These are phyloP conservation scores for Venustampulla echinocandica DNA, from an alignment of 495 filamentous ascomycete species.

Conservation along the genomic window DNA sequence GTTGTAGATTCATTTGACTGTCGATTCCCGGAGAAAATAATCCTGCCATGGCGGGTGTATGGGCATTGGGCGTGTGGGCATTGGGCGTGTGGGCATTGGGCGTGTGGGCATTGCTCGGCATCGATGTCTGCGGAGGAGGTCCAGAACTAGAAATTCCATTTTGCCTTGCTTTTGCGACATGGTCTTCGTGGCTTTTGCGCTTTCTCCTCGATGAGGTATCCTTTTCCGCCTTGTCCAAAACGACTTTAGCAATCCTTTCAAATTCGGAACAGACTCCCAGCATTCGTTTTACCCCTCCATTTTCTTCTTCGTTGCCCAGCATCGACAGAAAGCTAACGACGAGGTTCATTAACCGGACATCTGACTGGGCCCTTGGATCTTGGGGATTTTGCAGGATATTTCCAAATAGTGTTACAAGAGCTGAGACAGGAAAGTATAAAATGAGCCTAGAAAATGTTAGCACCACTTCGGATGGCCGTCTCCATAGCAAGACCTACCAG, in stretches of 20 bases:
- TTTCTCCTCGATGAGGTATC: constrained; percentile 71
- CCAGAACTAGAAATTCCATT: neutral
- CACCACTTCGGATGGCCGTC: neutral
- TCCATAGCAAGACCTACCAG: constrained; percentile 55
- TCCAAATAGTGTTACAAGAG: constrained; percentile 90
- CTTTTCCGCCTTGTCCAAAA: constrained; percentile 83
- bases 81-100: constrained; percentile 11
- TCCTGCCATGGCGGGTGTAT: constrained; percentile 7
- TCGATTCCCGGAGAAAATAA: constrained; percentile 17
- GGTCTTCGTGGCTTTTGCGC: constrained; percentile 55
- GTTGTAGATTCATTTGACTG: constrained; percentile 13
- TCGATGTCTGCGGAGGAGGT: too few species aligned
- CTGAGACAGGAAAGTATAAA: constrained; percentile 93
- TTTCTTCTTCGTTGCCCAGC: constrained; percentile 66
- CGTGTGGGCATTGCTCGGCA: too few species aligned
- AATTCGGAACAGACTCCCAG: constrained; percentile 88
- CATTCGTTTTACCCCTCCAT: constrained; percentile 86
- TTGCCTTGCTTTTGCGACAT: neutral
- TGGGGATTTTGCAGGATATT: constrained; percentile 95
- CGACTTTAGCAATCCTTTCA: constrained; percentile 84
- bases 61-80: constrained; percentile 9
- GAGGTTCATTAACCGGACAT: constrained; percentile 82
- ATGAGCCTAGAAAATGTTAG: constrained; percentile 60
- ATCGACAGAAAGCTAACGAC: constrained; percentile 80
- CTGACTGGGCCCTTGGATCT: constrained; percentile 77